phyloP scores from a whole-genome alignment of 768 basidiomycete genomes.

The Lactarius pseudohatsudake region DNA sequence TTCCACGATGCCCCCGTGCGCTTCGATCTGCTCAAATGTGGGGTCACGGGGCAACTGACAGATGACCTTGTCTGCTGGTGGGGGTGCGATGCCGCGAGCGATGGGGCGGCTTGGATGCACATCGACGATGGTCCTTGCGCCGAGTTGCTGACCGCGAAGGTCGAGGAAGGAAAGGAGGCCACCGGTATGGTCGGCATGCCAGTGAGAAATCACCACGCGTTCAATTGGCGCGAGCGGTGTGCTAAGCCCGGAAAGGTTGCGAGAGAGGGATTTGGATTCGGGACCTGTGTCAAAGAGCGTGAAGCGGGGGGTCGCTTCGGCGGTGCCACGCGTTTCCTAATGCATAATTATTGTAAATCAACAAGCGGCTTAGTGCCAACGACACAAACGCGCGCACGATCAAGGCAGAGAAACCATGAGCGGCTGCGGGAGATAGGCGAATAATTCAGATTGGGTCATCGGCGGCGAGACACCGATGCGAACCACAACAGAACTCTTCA shows the following conservation, averaged over 20 bases:
- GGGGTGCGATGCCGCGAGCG: conserved; percentile 72
- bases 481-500: conserved; percentile 70
- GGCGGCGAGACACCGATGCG: conserved; percentile 31
- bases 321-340: conserved; percentile 55
- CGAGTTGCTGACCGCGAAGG: conserved; percentile 36
- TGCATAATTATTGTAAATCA: neutral
- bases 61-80: conserved; percentile 54
- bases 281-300: conserved; percentile 86
- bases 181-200: conserved; percentile 55
- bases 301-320: conserved; percentile 46
- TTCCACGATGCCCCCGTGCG: conserved; percentile 55
- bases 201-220: conserved; percentile 54
- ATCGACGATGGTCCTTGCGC: conserved; percentile 54
- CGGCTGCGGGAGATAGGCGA: conserved; percentile 45
- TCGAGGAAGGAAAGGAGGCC: conserved; percentile 67
- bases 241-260: conserved; percentile 64
- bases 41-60: conserved; percentile 68
- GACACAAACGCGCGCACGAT: conserved; percentile 46
- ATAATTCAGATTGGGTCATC: neutral
- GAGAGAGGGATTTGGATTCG: conserved; percentile 69
- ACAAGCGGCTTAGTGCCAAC: neutral
- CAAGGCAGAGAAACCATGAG: conserved; percentile 81
- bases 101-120: conserved; percentile 75
- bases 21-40: conserved; percentile 62
- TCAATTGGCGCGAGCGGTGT: conserved; percentile 54